Percentiles rank a stretch among this genome's conserved stretches.
Evolutionary conservation across 1,139 yeast genomes (phyloP).

Genomic region (Hyphopichia burtonii): DNA sequence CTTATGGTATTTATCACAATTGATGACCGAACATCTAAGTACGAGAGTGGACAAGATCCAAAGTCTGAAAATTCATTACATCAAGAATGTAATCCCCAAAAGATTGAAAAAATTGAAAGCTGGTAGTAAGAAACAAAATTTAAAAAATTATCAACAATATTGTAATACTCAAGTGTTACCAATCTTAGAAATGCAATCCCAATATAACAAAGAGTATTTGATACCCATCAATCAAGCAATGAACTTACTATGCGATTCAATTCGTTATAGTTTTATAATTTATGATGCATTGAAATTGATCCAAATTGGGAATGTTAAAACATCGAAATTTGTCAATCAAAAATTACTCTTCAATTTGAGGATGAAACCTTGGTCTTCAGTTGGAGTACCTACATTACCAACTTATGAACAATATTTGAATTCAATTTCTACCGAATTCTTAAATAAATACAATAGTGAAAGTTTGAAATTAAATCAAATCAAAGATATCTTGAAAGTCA

Average conservation of each 20-base stretch:
- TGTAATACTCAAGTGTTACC: slow-evolving; percentile 24
- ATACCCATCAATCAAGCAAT: slow-evolving; percentile 38
- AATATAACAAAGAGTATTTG: slow-evolving; percentile 16
- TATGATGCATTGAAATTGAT: slow-evolving; percentile 22
- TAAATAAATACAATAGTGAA: neutral
- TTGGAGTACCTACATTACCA: slow-evolving; percentile 76
- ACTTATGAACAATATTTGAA: slow-evolving; percentile 34
- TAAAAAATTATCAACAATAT: slow-evolving; percentile 21
- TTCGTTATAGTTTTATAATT: slow-evolving; percentile 20
- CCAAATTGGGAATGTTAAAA: neutral
- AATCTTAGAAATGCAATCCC: slow-evolving; percentile 16
- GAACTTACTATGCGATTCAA: slow-evolving; percentile 28
- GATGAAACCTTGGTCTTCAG: slow-evolving; percentile 79
- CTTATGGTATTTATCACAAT: slow-evolving; percentile 50
- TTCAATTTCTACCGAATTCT: slow-evolving; percentile 11
- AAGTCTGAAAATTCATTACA: slow-evolving; percentile 32
- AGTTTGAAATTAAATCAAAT: neutral
- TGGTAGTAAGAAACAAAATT: slow-evolving; percentile 37
- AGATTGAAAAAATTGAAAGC: slow-evolving; percentile 51
- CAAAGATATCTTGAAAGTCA: slow-evolving; percentile 9
- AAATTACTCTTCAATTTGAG: slow-evolving; percentile 42
- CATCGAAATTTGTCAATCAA: neutral
- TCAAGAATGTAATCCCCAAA: slow-evolving; percentile 37
- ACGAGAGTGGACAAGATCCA: slow-evolving; percentile 41
- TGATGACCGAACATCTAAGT: slow-evolving; percentile 47